Conservation (phyloP, 2,329 filamentous ascomycete species). For the Xylariaceae sp. region DNA sequence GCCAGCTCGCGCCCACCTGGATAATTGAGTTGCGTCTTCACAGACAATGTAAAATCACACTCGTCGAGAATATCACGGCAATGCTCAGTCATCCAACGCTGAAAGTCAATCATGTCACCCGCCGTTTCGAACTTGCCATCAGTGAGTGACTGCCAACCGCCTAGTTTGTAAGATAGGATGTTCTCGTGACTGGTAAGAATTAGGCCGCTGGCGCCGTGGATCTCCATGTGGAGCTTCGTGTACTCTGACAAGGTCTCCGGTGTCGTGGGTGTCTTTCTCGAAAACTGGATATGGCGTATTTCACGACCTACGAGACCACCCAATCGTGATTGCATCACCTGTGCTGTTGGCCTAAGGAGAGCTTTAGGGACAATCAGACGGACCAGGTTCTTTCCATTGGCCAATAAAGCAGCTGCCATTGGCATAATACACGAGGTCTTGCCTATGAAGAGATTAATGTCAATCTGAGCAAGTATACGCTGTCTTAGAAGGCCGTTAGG, state of each 20-base stretch:
- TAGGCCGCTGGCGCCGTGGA: slow-evolving; percentile 40
- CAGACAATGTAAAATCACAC: slow-evolving; percentile 50
- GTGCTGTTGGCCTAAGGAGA: slow-evolving; percentile 52
- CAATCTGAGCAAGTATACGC: not conserved
- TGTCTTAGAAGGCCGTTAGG: not conserved
- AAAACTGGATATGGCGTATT: slow-evolving; percentile 54
- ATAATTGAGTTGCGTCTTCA: slow-evolving; percentile 53
- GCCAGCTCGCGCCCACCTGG: slow-evolving; percentile 44
- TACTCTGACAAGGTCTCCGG: slow-evolving; percentile 34
- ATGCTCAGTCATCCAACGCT: slow-evolving; percentile 43
- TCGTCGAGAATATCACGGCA: slow-evolving; percentile 62
- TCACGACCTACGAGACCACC: slow-evolving; percentile 50
- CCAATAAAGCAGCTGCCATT: slow-evolving; percentile 43
- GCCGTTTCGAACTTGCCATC: slow-evolving; percentile 40
- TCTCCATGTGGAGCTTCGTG: slow-evolving; percentile 33
- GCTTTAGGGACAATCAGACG: slow-evolving; percentile 54
- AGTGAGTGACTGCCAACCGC: slow-evolving; percentile 51
- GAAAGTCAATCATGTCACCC: slow-evolving; percentile 43
- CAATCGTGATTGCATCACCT: slow-evolving; percentile 49
- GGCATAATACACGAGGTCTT: slow-evolving; percentile 57
- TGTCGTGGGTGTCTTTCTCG: slow-evolving; percentile 41
- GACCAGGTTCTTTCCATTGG: slow-evolving; percentile 41
- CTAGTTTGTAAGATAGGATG: slow-evolving; percentile 58
- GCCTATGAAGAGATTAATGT: slow-evolving; percentile 32
- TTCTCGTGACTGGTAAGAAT: slow-evolving; percentile 59